phyloP scores from a whole-genome alignment of 148 eudicot species.

The Talinum fruticosum region DNA sequence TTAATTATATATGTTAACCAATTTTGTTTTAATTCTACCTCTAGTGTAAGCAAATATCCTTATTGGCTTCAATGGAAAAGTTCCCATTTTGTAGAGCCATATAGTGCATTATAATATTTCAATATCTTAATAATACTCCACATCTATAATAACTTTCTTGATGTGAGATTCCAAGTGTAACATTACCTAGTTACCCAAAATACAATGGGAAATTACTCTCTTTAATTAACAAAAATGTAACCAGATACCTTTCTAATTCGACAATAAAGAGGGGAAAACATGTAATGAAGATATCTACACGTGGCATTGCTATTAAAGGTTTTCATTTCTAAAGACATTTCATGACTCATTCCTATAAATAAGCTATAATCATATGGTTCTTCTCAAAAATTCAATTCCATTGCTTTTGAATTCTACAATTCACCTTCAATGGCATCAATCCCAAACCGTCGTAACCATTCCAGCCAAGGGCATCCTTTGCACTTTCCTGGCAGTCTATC shows the following conservation, averaged over 20 bases:
- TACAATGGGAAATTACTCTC: background rate
- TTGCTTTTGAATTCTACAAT: background rate
- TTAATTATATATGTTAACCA: no score
- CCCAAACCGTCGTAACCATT: background rate
- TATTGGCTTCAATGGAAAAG: background rate
- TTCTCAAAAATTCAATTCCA: background rate
- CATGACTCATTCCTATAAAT: background rate
- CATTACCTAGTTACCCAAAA: background rate
- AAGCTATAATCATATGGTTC: background rate
- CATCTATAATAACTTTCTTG: background rate
- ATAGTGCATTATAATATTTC: background rate
- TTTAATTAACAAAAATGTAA: background rate
- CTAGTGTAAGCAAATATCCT: no score
- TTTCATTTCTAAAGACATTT: no score
- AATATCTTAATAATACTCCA: background rate
- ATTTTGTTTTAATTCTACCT: no score
- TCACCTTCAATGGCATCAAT: background rate
- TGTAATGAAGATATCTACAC: background rate
- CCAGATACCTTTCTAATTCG: background rate
- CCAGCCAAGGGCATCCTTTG: background rate
- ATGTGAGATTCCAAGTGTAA: background rate
- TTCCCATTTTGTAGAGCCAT: background rate
- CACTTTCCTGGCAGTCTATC: background rate
- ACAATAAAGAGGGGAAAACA: background rate
- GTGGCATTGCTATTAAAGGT: background rate